Evolutionary conservation across 2,329 filamentous ascomycete species (phyloP).

Genomic region (Phaeosphaeria sp.): DNA sequence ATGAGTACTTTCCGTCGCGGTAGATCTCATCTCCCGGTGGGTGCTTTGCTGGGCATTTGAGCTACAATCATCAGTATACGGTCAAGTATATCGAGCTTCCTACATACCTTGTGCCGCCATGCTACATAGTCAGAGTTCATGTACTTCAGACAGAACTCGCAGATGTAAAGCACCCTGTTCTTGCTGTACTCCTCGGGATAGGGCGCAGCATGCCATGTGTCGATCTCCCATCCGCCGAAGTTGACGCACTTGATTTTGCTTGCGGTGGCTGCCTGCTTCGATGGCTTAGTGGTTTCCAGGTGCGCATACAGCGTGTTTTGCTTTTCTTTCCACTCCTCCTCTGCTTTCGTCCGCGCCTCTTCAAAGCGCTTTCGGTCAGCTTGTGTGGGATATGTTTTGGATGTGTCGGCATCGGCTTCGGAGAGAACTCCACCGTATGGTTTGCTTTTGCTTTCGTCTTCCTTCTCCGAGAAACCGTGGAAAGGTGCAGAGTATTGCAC

Average conservation of each 20-base stretch:
- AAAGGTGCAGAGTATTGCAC: conserved; percentile 78
- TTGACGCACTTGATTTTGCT: conserved; percentile 99
- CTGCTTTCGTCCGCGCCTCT: conserved; percentile 85
- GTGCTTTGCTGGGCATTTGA: conserved; percentile 94
- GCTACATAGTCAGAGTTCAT: conserved; percentile 99
- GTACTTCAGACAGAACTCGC: conserved; percentile 98
- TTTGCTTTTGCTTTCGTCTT: conserved; percentile 90
- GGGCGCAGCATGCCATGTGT: conserved; percentile 98
- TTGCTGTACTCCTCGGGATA: conserved; percentile 98
- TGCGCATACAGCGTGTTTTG: conserved; percentile 69
- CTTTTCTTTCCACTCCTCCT: conserved; percentile 86
- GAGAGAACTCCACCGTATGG: conserved; percentile 93
- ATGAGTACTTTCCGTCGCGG: conserved; percentile 85
- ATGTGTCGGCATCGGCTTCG: conserved; percentile 89
- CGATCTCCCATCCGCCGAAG: conserved; percentile 96
- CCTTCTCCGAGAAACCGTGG: conserved; percentile 87
- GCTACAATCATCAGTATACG: conserved; percentile 40
- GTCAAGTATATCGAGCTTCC: not conserved
- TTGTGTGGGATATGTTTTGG: conserved; percentile 80
- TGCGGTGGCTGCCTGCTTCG: conserved; percentile 80
- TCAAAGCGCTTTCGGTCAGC: conserved; percentile 88
- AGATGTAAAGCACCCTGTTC: conserved; percentile 96
- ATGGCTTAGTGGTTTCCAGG: conserved; percentile 61
- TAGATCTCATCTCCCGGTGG: conserved; percentile 98
- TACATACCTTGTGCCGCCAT: conserved; percentile 83